Conservation (phyloP, 2,329 filamentous ascomycete genomes). For the Tolypocladium album region DNA sequence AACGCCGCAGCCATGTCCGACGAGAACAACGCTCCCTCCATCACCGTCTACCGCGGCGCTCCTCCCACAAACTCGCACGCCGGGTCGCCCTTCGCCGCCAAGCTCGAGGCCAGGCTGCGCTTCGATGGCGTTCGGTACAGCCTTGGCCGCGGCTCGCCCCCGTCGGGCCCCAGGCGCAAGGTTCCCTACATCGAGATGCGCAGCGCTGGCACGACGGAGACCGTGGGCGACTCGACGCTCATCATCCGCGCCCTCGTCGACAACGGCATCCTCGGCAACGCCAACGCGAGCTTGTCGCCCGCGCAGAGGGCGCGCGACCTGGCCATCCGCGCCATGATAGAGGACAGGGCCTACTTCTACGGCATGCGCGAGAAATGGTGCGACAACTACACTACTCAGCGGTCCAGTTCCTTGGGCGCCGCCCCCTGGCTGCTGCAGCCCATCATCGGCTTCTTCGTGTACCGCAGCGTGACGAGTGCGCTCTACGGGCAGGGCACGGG, state of each 20-base stretch:
- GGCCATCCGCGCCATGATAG: slow-evolving; percentile 41
- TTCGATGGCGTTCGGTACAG: slow-evolving; percentile 37
- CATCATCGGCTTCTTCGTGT: slow-evolving; percentile 37
- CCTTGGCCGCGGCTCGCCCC: slow-evolving; percentile 30
- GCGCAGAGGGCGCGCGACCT: slow-evolving; percentile 35
- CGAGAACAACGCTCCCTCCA: not conserved
- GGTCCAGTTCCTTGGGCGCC: slow-evolving; percentile 33
- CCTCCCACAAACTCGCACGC: slow-evolving; percentile 26
- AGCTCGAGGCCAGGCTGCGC: slow-evolving; percentile 51
- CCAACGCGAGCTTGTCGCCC: slow-evolving; percentile 32
- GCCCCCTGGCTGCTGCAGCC: slow-evolving; percentile 41
- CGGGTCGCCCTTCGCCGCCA: slow-evolving; percentile 53
- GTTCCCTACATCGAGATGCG: slow-evolving; percentile 43
- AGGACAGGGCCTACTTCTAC: slow-evolving; percentile 49
- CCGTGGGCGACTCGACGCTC: slow-evolving; percentile 41
- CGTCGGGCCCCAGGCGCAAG: slow-evolving; percentile 42
- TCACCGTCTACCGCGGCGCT: slow-evolving; percentile 39
- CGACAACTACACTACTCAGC: slow-evolving; percentile 49
- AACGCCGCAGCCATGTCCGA: not conserved
- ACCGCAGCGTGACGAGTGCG: slow-evolving; percentile 29
- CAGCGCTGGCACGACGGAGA: slow-evolving; percentile 4
- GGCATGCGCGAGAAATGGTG: slow-evolving; percentile 45
- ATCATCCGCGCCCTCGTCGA: slow-evolving; percentile 36
- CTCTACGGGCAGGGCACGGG: slow-evolving; percentile 46
- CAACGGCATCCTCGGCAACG: slow-evolving; percentile 29